Percentiles rank a stretch among this genome's conserved stretches.
phyloP scores from a whole-genome alignment of 306 rosid genomes.

The Trifolium repens region DNA sequence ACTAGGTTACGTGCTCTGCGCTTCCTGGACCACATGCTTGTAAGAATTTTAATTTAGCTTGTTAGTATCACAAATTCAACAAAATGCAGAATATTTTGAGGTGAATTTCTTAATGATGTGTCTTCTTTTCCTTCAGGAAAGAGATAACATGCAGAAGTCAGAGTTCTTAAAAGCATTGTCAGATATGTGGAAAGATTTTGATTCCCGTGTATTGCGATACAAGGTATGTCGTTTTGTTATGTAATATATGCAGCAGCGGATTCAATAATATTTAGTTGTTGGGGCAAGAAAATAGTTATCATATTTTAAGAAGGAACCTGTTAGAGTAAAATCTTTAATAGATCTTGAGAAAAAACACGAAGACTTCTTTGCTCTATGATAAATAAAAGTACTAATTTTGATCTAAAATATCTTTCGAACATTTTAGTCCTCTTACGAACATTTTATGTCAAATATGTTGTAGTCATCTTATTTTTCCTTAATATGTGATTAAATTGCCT shows the following conservation, averaged over 20 bases:
- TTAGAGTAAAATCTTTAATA: neutral
- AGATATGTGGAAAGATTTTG: conserved; percentile 99
- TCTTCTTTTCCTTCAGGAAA: conserved; percentile 69
- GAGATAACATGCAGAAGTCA: conserved; percentile 99
- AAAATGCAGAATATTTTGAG: conserved; percentile 34
- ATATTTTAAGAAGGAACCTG: neutral
- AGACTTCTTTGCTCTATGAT: neutral
- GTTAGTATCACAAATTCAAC: conserved; percentile 28
- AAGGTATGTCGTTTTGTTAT: conserved; percentile 66
- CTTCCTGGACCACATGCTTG: conserved; percentile 98
- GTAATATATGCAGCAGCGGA: neutral
- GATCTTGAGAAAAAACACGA: neutral
- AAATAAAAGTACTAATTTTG: neutral
- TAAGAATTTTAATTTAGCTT: conserved; percentile 58
- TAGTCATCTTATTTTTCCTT: neutral
- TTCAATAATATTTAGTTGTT: neutral
- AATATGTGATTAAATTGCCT: conserved; percentile 20
- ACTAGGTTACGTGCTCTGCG: conserved; percentile 99
- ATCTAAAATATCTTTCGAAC: neutral
- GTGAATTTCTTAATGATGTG: conserved; percentile 31
- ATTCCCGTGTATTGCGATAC: conserved; percentile 91
- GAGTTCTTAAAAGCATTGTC: conserved; percentile 94
- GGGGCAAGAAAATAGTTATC: neutral
- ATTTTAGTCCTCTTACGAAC: neutral
- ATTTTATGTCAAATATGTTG: neutral